phyloP scores from a whole-genome alignment of 495 filamentous ascomycete genomes.

The Cercophora samala region DNA sequence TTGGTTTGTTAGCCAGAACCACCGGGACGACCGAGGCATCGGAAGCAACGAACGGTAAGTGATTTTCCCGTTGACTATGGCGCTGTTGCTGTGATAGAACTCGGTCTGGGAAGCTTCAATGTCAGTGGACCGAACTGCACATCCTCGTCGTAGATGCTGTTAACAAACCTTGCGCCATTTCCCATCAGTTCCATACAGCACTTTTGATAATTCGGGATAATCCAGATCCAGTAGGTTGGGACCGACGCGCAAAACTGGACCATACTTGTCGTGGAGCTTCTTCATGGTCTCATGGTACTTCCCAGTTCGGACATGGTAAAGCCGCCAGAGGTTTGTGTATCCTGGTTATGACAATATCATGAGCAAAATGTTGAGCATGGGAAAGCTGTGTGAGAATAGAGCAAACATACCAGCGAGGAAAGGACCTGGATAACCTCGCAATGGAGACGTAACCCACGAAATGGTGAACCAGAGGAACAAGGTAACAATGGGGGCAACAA shows the following conservation, averaged over 20 bases:
- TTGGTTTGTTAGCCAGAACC: background rate
- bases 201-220: conserved; percentile 35
- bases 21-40: background rate
- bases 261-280: conserved; percentile 47
- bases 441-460: conserved; percentile 6
- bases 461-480: background rate
- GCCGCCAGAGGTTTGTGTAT: conserved; percentile 42
- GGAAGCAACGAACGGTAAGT: conserved; percentile 24
- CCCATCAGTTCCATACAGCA: conserved; percentile 36
- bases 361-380: background rate
- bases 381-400: background rate
- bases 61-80: conserved; percentile 36
- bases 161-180: conserved; percentile 28
- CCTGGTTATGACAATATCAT: conserved; percentile 8
- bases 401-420: conserved; percentile 19
- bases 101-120: conserved; percentile 32
- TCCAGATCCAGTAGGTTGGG: conserved; percentile 50
- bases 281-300: conserved; percentile 28
- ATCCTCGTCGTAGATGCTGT: background rate
- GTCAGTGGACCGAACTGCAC: background rate
- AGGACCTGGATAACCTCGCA: conserved; percentile 18
- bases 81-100: conserved; percentile 39
- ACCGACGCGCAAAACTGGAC: conserved; percentile 52
- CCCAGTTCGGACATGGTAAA: conserved; percentile 28
- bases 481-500: conserved; percentile 9